phyloP scores from a whole-genome alignment of 108 stramenopile genomes.

The Cyclostephanos tholiformis region DNA sequence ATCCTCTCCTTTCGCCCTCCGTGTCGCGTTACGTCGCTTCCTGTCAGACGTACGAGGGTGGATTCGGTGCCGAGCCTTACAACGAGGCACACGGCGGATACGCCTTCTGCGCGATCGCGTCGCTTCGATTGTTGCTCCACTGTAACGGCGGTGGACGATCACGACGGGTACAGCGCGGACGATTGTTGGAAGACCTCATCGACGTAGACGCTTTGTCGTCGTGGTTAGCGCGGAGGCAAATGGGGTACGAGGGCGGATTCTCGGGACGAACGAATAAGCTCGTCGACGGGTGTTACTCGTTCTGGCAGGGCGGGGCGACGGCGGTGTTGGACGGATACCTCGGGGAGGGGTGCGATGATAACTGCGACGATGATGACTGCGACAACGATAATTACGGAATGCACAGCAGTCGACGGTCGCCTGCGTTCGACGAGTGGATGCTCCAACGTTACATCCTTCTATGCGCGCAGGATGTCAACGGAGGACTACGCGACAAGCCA shows the following conservation, averaged over 20 bases:
- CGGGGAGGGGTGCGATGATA: constrained; percentile 1
- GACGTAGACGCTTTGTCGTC: constrained; percentile 68
- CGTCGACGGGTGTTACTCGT: constrained; percentile 99
- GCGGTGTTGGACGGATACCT: constrained; percentile 66
- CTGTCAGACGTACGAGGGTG: constrained; percentile 98
- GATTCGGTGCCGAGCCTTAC: constrained; percentile 93
- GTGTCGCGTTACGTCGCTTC: constrained; percentile 49
- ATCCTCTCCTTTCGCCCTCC: constrained; percentile 28
- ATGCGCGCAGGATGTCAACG: constrained; percentile 96
- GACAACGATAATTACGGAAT: background rate
- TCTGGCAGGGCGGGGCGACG: constrained; percentile 97
- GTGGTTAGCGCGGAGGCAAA: constrained; percentile 90
- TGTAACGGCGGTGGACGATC: too few species aligned
- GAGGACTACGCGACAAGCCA: constrained; percentile 95
- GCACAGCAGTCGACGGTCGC: background rate
- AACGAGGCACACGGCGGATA: constrained; percentile 99
- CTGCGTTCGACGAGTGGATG: constrained; percentile 69
- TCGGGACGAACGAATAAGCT: constrained; percentile 96
- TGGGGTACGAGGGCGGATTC: constrained; percentile 94
- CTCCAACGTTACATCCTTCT: constrained; percentile 95
- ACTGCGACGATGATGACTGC: background rate
- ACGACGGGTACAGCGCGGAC: too few species aligned
- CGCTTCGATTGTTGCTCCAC: constrained; percentile 59
- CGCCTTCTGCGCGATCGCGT: constrained; percentile 94
- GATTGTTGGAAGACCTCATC: constrained; percentile 9